phyloP scores from a whole-genome alignment of 108 stramenopile genomes.

The Conticribra guillardii region DNA sequence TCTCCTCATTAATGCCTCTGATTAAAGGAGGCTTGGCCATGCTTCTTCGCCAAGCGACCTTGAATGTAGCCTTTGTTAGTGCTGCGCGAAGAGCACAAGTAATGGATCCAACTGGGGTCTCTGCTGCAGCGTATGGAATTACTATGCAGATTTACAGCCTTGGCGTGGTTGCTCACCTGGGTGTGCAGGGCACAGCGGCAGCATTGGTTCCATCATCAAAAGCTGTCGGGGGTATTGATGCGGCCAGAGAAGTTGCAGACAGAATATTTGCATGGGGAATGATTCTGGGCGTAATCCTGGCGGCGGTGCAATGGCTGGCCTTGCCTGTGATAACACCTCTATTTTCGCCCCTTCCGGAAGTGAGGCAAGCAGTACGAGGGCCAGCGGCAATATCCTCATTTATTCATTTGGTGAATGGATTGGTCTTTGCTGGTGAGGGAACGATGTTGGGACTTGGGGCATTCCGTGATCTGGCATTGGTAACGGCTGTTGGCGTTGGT shows the following conservation, averaged over 20 bases:
- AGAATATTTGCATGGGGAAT: slow-evolving; percentile 73
- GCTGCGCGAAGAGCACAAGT: slow-evolving; percentile 74
- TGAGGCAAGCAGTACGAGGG: slow-evolving; percentile 65
- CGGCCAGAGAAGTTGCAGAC: slow-evolving; percentile 71
- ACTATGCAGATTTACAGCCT: slow-evolving; percentile 79
- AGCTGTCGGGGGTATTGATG: slow-evolving; percentile 56
- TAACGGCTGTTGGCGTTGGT: slow-evolving; percentile 58
- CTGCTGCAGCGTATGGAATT: slow-evolving; percentile 85
- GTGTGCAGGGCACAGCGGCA: slow-evolving; percentile 72
- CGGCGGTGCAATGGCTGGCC: slow-evolving; percentile 47
- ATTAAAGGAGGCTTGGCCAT: slow-evolving; percentile 75
- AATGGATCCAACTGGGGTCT: slow-evolving; percentile 78
- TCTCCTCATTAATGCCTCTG: slow-evolving; percentile 54
- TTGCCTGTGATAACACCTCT: slow-evolving; percentile 68
- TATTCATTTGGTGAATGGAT: slow-evolving; percentile 77
- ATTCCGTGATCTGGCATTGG: slow-evolving; percentile 64
- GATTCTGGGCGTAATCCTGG: slow-evolving; percentile 62
- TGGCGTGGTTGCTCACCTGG: slow-evolving; percentile 73
- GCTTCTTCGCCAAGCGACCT: slow-evolving; percentile 66
- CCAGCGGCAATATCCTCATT: slow-evolving; percentile 73
- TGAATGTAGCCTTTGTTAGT: slow-evolving; percentile 73
- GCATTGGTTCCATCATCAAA: slow-evolving; percentile 65
- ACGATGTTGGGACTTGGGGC: slow-evolving; percentile 71
- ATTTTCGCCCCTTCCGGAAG: slow-evolving; percentile 76
- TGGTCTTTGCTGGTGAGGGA: slow-evolving; percentile 81